phyloP scores from a whole-genome alignment of 805 yeast species.

The Kuraishia piskuri region DNA sequence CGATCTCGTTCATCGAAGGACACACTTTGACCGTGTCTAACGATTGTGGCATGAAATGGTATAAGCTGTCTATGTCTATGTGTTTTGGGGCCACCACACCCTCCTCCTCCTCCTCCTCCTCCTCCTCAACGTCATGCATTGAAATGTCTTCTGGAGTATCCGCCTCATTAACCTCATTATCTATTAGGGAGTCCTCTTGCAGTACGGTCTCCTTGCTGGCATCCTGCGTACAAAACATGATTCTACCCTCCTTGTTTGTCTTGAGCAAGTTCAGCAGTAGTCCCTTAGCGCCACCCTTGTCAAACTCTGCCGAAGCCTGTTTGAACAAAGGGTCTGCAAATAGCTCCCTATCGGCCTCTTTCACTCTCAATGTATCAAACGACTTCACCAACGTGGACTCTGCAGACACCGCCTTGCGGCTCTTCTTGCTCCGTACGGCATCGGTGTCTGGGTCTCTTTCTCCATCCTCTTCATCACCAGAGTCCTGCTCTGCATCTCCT shows the following conservation, averaged over 20 bases:
- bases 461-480: constrained; percentile 10
- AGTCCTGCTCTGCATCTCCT: constrained; percentile 11
- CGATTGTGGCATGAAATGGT: constrained; percentile 1
- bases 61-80: not conserved
- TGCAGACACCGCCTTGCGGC: constrained; percentile 10
- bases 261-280: constrained; percentile 39
- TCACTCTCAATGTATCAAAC: constrained; percentile 32
- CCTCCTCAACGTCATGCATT: not conserved
- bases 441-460: constrained; percentile 17
- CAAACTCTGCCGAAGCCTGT: constrained; percentile 46
- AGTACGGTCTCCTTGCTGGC: constrained; percentile 8
- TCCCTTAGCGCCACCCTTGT: constrained; percentile 56
- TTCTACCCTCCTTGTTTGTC: constrained; percentile 36
- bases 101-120: no score
- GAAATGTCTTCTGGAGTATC: not conserved
- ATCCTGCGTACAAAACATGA: constrained; percentile 40
- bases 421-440: constrained; percentile 11
- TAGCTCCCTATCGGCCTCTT: constrained; percentile 40
- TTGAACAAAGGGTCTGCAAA: constrained; percentile 50
- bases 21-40: constrained; percentile 39
- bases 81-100: no score
- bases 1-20: constrained; percentile 60
- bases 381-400: constrained; percentile 26
- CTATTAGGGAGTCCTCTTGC: not conserved
- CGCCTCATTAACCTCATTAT: not conserved